Base-by-base conservation (phyloP, 805 yeast genomes). In the Schwanniomyces occidentalis region DNA sequence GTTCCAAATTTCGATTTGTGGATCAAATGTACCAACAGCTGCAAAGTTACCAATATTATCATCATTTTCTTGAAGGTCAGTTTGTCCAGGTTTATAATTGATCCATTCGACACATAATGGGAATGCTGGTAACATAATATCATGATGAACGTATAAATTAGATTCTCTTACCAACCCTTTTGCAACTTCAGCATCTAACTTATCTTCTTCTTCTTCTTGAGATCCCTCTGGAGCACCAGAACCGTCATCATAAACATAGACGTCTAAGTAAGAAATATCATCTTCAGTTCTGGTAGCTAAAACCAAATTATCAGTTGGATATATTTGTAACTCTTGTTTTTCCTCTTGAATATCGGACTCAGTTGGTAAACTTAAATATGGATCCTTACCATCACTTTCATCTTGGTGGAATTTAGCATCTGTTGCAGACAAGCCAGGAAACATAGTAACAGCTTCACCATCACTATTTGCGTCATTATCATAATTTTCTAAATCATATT, bases 61-160 rank as follows among this genome's bases (percentile, higher is more conserved):
- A 3, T 54, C 46, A 19, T 34, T 32, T 15, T 63, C 64, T 26
- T 66, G 67, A 22, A 68, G 66, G 18, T 29, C 33, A 9, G 61
- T 48, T 14, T 60, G 66, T 9, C 71, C 75, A 20, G 95, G 91
- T 42, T 70, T 73, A 58, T 75, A 85, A 59, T 87, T 85, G 44
- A 93, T 60, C 98, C 98, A 91, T 62, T 93, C 99, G 21, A 90
- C 90, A 58, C 97, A 88, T 41, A 93, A 73, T 26, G 99, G 99
- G 74, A 93, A 91, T 2, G 96, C 85, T 1, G 99, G 99, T 42
- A 93, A 73, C 96, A 93, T 88, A 48, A 91, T 65, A 59, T 93
- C 99, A 61, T 93, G 99, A 57, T 93, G 99, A 32, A 91, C 93
- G 54, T 93, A 93, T 44, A 93, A 65, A 24, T 82, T 78, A 35